phyloP scores from a whole-genome alignment of 768 basidiomycete genomes.

The Rhodosporidiobolus odoratus region DNA sequence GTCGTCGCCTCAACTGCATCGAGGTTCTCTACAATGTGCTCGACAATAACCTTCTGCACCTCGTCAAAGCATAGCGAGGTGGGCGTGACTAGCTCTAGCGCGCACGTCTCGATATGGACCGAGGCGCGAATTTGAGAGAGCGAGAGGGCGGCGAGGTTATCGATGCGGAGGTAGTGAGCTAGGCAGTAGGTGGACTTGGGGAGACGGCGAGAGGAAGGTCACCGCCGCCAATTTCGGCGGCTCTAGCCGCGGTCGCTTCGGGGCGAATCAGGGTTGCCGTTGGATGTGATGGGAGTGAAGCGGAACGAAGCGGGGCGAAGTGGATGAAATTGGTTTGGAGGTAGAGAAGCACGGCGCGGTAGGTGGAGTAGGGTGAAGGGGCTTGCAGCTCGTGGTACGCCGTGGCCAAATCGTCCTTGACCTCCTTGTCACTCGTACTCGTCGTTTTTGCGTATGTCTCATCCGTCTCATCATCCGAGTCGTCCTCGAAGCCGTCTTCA shows the following conservation, averaged over 20 bases:
- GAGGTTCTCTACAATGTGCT: background rate
- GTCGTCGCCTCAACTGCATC: background rate
- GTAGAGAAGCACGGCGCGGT: background rate
- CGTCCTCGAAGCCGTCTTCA: background rate
- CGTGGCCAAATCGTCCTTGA: background rate
- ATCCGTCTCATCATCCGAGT: conserved; percentile 6
- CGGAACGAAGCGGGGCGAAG: background rate
- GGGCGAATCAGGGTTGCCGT: background rate
- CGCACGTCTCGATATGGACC: background rate
- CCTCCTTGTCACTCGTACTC: background rate
- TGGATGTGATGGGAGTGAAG: background rate
- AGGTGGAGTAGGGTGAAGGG: conserved; percentile 1
- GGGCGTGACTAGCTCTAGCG: background rate
- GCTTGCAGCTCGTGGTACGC: background rate
- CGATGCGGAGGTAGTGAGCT: background rate
- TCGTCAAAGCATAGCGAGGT: background rate
- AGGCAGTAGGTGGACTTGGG: background rate
- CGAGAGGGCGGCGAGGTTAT: background rate
- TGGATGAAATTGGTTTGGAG: background rate
- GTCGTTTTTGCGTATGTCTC: background rate
- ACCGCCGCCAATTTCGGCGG: background rate
- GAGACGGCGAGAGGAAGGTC: background rate
- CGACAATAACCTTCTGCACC: background rate
- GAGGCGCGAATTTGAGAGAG: background rate
- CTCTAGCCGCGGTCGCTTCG: background rate